A percentile compares a stretch with the other conserved stretches of the same genome.
phyloP scores from a whole-genome alignment of 495 filamentous ascomycete genomes.

The Aspergillus funiculosus region DNA sequence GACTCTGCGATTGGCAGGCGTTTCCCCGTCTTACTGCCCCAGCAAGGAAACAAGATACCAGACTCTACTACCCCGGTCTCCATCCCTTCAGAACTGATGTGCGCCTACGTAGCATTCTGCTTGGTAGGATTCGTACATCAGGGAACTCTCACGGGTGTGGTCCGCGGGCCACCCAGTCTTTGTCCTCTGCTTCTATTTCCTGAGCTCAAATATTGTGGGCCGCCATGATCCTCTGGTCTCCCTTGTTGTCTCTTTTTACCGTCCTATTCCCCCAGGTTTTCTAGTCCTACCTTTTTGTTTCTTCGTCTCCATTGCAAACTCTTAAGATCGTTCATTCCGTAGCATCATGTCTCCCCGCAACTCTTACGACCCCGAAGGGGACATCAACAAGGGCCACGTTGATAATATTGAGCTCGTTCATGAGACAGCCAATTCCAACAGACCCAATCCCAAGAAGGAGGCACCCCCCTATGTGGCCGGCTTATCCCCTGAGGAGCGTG shows the following conservation, averaged over 20 bases:
- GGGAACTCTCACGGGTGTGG: constrained; percentile 1
- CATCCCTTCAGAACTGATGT: neutral
- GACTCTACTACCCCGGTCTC: constrained; percentile 1
- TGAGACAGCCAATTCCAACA: constrained; percentile 24
- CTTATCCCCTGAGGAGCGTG: constrained; percentile 45
- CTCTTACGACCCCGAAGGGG: constrained; percentile 20
- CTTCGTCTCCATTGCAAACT: constrained; percentile 4
- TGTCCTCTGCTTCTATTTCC: constrained; percentile 1
- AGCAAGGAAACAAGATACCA: neutral
- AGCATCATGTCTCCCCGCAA: constrained; percentile 25
- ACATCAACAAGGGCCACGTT: constrained; percentile 56
- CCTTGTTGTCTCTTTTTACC: neutral
- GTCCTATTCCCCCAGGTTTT: neutral
- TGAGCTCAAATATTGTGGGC: constrained; percentile 6
- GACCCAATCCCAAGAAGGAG: constrained; percentile 31
- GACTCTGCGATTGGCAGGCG: constrained; percentile 10
- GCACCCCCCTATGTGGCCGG: constrained; percentile 48
- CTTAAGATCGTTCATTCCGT: constrained; percentile 2
- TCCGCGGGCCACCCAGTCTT: constrained; percentile 9
- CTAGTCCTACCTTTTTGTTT: constrained; percentile 2
- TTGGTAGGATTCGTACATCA: neutral
- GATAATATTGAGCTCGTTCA: constrained; percentile 47
- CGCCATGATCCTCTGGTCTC: neutral
- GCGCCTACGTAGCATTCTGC: neutral
- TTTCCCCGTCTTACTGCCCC: neutral